Conservation (phyloP, 2,329 filamentous ascomycete genomes). For the Aspergillus alliaceus region DNA sequence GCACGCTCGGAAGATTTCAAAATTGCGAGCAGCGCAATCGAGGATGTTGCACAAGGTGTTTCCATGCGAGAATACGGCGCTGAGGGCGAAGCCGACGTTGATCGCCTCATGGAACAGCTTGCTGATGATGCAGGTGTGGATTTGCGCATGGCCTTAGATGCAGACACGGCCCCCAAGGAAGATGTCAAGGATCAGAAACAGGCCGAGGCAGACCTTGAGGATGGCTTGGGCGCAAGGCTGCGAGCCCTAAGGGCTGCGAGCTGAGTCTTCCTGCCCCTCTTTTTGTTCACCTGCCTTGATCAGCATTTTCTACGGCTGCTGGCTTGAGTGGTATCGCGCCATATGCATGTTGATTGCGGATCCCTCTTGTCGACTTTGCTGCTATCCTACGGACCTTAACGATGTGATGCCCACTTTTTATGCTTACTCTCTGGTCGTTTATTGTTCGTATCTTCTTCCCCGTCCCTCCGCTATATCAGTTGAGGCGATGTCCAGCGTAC, state of each 20-base stretch:
- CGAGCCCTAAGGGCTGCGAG: conserved; percentile 41
- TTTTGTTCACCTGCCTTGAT: background rate
- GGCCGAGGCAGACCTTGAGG: conserved; percentile 40
- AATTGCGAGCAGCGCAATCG: conserved; percentile 42
- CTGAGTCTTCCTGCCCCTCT: conserved; percentile 13
- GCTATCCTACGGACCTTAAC: conserved; percentile 3
- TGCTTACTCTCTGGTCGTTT: background rate
- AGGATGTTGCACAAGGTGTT: conserved; percentile 42
- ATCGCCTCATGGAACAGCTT: conserved; percentile 45
- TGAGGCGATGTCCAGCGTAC: background rate
- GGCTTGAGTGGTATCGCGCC: background rate
- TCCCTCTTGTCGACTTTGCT: background rate
- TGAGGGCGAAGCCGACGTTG: conserved; percentile 43
- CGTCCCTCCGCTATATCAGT: background rate
- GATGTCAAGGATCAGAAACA: conserved; percentile 42
- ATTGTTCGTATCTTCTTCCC: background rate
- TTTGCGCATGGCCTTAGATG: conserved; percentile 41
- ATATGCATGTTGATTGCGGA: background rate
- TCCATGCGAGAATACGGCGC: conserved; percentile 47
- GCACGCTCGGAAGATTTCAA: conserved; percentile 45
- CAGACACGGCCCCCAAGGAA: conserved; percentile 39
- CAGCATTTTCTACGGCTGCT: background rate
- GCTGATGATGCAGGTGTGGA: conserved; percentile 47
- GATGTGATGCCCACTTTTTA: conserved; percentile 12
- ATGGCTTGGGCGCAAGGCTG: conserved; percentile 42